Evolutionary conservation across 2,329 filamentous ascomycete species (phyloP).

Genomic region (Lomentospora prolificans): DNA sequence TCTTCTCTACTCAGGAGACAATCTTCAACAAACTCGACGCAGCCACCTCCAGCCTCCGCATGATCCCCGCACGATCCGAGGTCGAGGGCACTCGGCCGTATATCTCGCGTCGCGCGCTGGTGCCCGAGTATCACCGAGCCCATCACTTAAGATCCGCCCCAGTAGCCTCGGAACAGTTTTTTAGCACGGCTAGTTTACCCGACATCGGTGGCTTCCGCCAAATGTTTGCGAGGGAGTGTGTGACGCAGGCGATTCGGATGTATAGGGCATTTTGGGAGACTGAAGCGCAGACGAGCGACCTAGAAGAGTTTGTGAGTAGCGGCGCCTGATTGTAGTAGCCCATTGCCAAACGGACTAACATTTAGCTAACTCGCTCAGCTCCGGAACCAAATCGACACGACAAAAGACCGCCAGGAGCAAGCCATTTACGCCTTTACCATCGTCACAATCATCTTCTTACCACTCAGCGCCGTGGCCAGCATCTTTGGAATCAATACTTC

Average conservation of each 20-base stretch:
- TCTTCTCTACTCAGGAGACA: slow-evolving; percentile 21
- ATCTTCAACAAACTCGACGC: neutral
- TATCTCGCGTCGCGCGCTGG: neutral
- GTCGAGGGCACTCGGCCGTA: neutral
- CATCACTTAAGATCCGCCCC: neutral
- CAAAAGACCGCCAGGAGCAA: slow-evolving; percentile 34
- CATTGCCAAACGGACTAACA: neutral
- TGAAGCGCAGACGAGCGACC: neutral
- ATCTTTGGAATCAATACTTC: slow-evolving; percentile 45
- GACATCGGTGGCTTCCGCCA: neutral
- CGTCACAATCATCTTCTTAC: slow-evolving; percentile 38
- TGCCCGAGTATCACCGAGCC: neutral
- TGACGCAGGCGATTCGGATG: neutral
- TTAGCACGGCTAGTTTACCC: neutral
- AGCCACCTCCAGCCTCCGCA: neutral
- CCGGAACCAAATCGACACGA: slow-evolving; percentile 25
- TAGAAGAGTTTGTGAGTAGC: neutral
- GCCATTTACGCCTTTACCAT: slow-evolving; percentile 41
- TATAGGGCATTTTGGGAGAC: neutral
- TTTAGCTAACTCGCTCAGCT: slow-evolving; percentile 8
- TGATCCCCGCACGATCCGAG: neutral
- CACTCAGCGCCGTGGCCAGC: slow-evolving; percentile 34
- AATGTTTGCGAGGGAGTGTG: neutral
- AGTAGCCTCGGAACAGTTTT: neutral
- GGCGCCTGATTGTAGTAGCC: neutral